A percentile compares a stretch with the other conserved stretches of the same genome.
Conservation (phyloP, 2,329 filamentous ascomycete species). For the Cladosporium sphaerospermum region DNA sequence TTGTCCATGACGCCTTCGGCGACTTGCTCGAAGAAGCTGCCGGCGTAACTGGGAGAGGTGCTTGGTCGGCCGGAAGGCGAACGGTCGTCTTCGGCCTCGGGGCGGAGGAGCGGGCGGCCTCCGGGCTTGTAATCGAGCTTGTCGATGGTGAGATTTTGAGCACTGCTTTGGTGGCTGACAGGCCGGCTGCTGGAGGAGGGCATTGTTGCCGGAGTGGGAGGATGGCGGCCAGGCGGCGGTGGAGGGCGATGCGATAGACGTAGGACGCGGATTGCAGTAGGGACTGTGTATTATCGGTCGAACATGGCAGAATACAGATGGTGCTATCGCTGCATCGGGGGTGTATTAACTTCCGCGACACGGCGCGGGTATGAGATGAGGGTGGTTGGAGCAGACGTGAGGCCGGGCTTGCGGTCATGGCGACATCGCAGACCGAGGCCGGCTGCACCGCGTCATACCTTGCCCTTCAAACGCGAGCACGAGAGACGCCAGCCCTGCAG, state of each 20-base stretch:
- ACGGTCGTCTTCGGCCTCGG: conserved; percentile 28
- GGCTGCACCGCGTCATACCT: too few relatives aligned
- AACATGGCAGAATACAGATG: background rate
- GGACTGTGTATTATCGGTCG: conserved; percentile 1
- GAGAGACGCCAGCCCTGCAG: too few relatives aligned
- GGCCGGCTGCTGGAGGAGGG: conserved; percentile 10
- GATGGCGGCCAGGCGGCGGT: too few relatives aligned
- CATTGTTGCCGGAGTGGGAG: background rate
- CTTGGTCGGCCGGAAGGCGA: conserved; percentile 29
- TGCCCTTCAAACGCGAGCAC: too few relatives aligned
- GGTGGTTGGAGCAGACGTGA: too few relatives aligned
- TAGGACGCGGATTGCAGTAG: conserved; percentile 1
- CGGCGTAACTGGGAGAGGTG: conserved; percentile 41
- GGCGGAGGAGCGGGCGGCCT: conserved; percentile 36
- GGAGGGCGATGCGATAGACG: background rate
- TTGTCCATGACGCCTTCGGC: conserved; percentile 55
- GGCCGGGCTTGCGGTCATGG: too few relatives aligned
- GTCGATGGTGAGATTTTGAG: conserved; percentile 33
- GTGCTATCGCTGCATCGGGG: too few relatives aligned
- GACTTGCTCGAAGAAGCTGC: conserved; percentile 54
- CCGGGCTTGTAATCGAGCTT: conserved; percentile 45
- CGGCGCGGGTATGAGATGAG: too few relatives aligned
- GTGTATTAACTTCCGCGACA: too few relatives aligned
- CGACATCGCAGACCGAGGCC: too few relatives aligned
- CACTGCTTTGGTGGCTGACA: conserved; percentile 5